Percentiles rank a stretch among this genome's conserved stretches.
These are phyloP conservation scores for Fennellomyces sp. DNA, from an alignment of 371 early-diverging fungal species.

Conservation along the genomic window DNA sequence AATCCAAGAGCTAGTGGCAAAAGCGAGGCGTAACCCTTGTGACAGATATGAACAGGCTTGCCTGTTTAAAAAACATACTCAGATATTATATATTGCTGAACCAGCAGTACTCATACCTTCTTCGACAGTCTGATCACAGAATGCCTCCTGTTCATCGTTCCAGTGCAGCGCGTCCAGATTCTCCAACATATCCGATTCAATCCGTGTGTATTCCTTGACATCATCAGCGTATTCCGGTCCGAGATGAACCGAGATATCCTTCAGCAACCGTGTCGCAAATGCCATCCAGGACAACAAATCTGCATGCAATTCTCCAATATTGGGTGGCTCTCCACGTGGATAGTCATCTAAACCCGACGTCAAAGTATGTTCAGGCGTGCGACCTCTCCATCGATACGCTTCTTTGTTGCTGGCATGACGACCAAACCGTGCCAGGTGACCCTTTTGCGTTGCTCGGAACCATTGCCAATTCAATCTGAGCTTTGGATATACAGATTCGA, in stretches of 20 bases:
- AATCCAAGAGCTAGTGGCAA: slow-evolving; percentile 85
- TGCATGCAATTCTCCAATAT: slow-evolving; percentile 85
- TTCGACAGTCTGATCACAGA: slow-evolving; percentile 76
- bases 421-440: slow-evolving; percentile 64
- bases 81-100: too few species aligned
- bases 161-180: slow-evolving; percentile 73
- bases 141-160: slow-evolving; percentile 72
- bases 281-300: slow-evolving; percentile 93
- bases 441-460: slow-evolving; percentile 83
- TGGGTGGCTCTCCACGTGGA: slow-evolving; percentile 81
- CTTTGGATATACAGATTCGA: slow-evolving; percentile 67
- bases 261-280: slow-evolving; percentile 73
- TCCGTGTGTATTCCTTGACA: slow-evolving; percentile 53
- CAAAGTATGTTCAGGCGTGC: slow-evolving; percentile 82
- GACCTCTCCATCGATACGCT: slow-evolving; percentile 93
- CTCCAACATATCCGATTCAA: slow-evolving; percentile 47
- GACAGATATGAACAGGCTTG: slow-evolving; percentile 70
- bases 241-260: slow-evolving; percentile 64
- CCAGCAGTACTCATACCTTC: slow-evolving; percentile 12
- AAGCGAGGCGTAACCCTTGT: slow-evolving; percentile 86
- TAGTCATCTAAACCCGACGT: slow-evolving; percentile 97
- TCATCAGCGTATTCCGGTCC: slow-evolving; percentile 55
- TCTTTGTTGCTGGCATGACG: slow-evolving; percentile 53
- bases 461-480: slow-evolving; percentile 78
- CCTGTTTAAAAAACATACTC: slow-evolving; percentile 16